Percentiles rank a stretch among this genome's conserved stretches.
Evolutionary conservation across 345 rosid genomes (phyloP).

Genomic region (Salix viminalis): DNA sequence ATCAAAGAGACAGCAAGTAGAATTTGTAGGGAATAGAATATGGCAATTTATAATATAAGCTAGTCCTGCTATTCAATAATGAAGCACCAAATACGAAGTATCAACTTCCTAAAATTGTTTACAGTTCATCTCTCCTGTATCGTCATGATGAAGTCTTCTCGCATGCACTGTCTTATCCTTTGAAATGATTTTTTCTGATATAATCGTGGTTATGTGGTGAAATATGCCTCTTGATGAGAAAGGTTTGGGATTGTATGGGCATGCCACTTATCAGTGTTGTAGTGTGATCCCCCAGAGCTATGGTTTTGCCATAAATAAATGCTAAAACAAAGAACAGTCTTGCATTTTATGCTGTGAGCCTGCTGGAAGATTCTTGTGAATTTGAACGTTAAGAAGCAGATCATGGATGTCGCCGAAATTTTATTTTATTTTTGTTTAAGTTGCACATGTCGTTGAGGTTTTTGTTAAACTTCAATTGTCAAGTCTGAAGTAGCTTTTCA

Average conservation of each 20-base stretch:
- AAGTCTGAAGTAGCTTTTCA: not conserved
- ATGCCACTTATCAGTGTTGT: too few species aligned
- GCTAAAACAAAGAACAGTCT: not conserved
- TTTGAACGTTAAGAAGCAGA: not conserved
- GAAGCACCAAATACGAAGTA: not conserved
- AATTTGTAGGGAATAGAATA: not conserved
- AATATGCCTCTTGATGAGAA: not conserved
- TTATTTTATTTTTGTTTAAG: not conserved
- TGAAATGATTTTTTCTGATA: not conserved
- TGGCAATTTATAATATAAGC: too few species aligned
- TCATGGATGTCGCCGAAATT: not conserved
- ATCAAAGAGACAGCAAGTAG: not conserved
- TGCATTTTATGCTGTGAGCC: not conserved
- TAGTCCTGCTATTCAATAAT: not conserved
- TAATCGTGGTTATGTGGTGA: too few species aligned
- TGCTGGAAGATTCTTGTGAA: not conserved
- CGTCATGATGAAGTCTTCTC: not conserved
- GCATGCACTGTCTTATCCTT: not conserved
- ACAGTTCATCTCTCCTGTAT: not conserved
- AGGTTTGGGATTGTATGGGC: too few species aligned
- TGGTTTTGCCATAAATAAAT: too few species aligned
- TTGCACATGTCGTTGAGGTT: not conserved
- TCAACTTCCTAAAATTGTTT: not conserved
- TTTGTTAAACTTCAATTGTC: not conserved
- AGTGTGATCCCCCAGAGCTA: too few species aligned